phyloP scores from a whole-genome alignment of 2,329 filamentous ascomycete genomes.

The Cercospora citrullina region DNA sequence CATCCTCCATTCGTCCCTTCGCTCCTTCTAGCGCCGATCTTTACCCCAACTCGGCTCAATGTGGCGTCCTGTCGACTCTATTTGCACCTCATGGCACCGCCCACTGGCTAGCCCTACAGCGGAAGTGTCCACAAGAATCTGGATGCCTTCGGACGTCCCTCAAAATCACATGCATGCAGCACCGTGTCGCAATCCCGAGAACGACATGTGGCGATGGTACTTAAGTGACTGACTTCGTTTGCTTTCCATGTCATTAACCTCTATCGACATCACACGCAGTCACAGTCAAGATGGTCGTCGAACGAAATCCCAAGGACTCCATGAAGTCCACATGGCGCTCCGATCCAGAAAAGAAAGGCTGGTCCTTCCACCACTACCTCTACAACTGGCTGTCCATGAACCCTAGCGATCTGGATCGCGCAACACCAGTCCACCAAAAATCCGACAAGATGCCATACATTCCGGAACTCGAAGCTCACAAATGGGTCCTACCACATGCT shows the following conservation, averaged over 20 bases:
- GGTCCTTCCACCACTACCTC: slow-evolving; percentile 22
- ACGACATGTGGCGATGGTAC: neutral
- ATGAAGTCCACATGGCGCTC: slow-evolving; percentile 30
- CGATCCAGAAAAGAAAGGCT: slow-evolving; percentile 18
- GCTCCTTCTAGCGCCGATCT: neutral
- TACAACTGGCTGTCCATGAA: slow-evolving; percentile 24
- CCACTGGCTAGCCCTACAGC: slow-evolving; percentile 1
- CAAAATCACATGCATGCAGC: neutral
- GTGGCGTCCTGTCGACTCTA: slow-evolving; percentile 1
- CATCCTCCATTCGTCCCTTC: neutral
- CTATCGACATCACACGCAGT: neutral
- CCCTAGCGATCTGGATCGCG: slow-evolving; percentile 30
- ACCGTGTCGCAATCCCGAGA: neutral
- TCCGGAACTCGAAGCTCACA: slow-evolving; percentile 40
- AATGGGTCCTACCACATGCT: slow-evolving; percentile 46
- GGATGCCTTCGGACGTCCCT: slow-evolving; percentile 7
- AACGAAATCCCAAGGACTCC: slow-evolving; percentile 23
- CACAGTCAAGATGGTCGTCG: neutral
- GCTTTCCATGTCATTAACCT: neutral
- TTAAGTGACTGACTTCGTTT: neutral
- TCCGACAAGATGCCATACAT: slow-evolving; percentile 46
- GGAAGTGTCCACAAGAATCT: neutral
- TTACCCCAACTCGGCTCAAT: neutral
- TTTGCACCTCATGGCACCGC: neutral
- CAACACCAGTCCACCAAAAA: slow-evolving; percentile 45